phyloP scores from a whole-genome alignment of 148 eudicot genomes.

The Dysphania ambrosioides region DNA sequence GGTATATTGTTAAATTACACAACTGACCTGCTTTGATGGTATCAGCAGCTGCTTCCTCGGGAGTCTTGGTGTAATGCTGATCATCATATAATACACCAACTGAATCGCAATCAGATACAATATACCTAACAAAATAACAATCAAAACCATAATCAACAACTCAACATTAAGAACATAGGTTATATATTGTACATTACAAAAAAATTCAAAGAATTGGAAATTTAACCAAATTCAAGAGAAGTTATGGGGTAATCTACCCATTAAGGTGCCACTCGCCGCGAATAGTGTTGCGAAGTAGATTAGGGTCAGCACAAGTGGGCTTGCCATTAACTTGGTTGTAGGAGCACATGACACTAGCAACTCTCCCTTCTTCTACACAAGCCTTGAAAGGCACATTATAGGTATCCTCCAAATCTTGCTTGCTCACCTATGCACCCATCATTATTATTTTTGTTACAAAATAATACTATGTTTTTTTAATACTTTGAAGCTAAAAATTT shows the following conservation, averaged over 20 bases:
- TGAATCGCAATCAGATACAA: slow-evolving; percentile 86
- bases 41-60: slow-evolving; percentile 77
- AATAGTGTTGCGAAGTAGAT: slow-evolving; percentile 69
- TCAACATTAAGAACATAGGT: no score
- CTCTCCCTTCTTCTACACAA: slow-evolving; percentile 80
- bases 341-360: slow-evolving; percentile 95
- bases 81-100: slow-evolving; percentile 51
- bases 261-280: slow-evolving; percentile 83
- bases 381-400: slow-evolving; percentile 91
- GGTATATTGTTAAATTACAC: no score
- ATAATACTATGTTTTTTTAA: no score
- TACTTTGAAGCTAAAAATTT: no score
- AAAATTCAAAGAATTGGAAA: neutral
- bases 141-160: neutral
- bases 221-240: neutral
- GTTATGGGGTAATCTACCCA: slow-evolving; percentile 37
- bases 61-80: slow-evolving; percentile 77
- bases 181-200: no score
- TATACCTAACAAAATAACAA: slow-evolving; percentile 40
- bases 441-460: no score
- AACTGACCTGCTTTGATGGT: slow-evolving; percentile 63
- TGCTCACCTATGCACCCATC: no score
- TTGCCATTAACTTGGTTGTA: slow-evolving; percentile 94
- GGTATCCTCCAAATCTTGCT: slow-evolving; percentile 87
- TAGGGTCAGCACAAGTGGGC: slow-evolving; percentile 86